These are phyloP conservation scores for Skeletonema grethae DNA, from an alignment of 108 stramenopile genomes.

Conservation along the genomic window DNA sequence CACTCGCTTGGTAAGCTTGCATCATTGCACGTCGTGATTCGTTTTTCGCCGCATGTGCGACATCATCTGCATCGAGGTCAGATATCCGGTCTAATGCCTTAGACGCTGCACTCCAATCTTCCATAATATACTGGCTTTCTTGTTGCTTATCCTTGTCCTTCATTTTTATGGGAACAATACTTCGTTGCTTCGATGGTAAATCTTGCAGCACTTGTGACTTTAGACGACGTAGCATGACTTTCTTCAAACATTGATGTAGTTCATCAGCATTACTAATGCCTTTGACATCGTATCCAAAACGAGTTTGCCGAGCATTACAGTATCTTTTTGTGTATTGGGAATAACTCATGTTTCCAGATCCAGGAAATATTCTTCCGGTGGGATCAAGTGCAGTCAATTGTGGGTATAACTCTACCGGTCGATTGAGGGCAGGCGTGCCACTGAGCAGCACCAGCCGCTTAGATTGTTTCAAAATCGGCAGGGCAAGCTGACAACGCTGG, in stretches of 20 bases:
- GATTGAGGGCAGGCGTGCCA: slow-evolving; percentile 90
- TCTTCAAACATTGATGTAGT: slow-evolving; percentile 72
- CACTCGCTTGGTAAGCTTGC: slow-evolving; percentile 83
- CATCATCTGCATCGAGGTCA: slow-evolving; percentile 47
- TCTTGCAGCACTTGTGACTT: slow-evolving; percentile 86
- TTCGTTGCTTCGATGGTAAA: slow-evolving; percentile 86
- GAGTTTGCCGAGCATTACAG: slow-evolving; percentile 72
- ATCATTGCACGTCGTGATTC: slow-evolving; percentile 73
- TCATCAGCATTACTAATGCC: slow-evolving; percentile 73
- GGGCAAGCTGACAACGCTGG: slow-evolving; percentile 75
- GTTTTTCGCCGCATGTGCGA: slow-evolving; percentile 51
- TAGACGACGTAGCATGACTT: slow-evolving; percentile 86
- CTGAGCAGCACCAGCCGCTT: slow-evolving; percentile 75
- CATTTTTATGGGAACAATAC: slow-evolving; percentile 61
- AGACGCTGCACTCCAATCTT: slow-evolving; percentile 49
- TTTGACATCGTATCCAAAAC: slow-evolving; percentile 77
- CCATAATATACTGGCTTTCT: slow-evolving; percentile 46
- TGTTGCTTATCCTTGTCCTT: slow-evolving; percentile 29
- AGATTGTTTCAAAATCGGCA: slow-evolving; percentile 71
- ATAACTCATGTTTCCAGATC: slow-evolving; percentile 46
- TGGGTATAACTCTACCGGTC: slow-evolving; percentile 88
- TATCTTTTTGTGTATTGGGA: slow-evolving; percentile 72
- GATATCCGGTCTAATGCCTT: slow-evolving; percentile 45
- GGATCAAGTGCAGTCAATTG: slow-evolving; percentile 80
- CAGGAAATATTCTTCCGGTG: slow-evolving; percentile 51